Conservation (phyloP, 345 rosid species). For the Brassica juncea region DNA sequence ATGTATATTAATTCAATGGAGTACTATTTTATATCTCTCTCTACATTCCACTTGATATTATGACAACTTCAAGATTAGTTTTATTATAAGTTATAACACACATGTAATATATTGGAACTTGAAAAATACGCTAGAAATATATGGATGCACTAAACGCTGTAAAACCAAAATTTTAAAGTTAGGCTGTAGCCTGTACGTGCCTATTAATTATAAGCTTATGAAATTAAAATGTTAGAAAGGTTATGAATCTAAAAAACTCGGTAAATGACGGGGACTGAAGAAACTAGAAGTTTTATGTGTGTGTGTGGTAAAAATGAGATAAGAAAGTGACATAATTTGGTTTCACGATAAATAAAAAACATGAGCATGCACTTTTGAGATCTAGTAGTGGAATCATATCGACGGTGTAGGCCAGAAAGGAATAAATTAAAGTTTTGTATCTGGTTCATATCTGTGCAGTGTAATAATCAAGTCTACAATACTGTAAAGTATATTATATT, state of each 20-base stretch:
- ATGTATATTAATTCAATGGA: neutral
- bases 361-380: constrained; percentile 45
- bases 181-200: neutral
- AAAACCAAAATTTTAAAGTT: neutral
- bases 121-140: constrained; percentile 25
- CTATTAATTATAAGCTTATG: neutral
- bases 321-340: constrained; percentile 31
- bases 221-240: neutral
- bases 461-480: constrained; percentile 27
- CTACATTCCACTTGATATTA: constrained; percentile 27
- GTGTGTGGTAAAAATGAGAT: neutral
- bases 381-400: constrained; percentile 44
- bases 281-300: neutral
- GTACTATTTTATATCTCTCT: neutral
- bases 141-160: constrained; percentile 29
- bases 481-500: constrained; percentile 9
- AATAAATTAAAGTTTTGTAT: constrained; percentile 30
- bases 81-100: constrained; percentile 4
- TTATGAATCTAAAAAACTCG: neutral
- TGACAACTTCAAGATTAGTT: constrained; percentile 34
- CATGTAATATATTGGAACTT: constrained; percentile 40
- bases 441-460: constrained; percentile 34
- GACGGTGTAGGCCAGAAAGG: constrained; percentile 42
- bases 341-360: constrained; percentile 24
- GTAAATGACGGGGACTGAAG: constrained; percentile 14